Conservation (phyloP, 1,139 yeast genomes). For the Saccharomyces uvarum region DNA sequence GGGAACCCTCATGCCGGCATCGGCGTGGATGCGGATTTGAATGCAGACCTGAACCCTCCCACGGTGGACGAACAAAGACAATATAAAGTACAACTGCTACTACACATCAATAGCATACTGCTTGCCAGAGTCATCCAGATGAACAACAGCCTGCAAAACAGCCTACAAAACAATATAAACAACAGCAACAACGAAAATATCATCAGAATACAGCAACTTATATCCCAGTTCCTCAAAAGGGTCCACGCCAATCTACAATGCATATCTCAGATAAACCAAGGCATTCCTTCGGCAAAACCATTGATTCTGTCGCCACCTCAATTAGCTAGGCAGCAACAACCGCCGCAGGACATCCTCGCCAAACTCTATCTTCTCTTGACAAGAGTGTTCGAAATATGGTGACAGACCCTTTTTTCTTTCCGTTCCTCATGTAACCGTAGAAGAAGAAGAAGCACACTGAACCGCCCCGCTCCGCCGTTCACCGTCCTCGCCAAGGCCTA, state of each 20-base stretch:
- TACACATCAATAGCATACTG: conserved; percentile 31
- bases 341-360: conserved; percentile 26
- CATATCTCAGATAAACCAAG: conserved; percentile 31
- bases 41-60: neutral
- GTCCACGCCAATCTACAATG: conserved; percentile 33
- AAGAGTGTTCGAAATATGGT: conserved; percentile 32
- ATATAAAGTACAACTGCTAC: conserved; percentile 29
- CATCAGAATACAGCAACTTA: conserved; percentile 11
- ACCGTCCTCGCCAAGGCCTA: too few species aligned
- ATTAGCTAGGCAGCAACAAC: conserved; percentile 15
- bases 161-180: conserved; percentile 10
- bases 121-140: conserved; percentile 25
- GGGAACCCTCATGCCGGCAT: neutral
- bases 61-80: conserved; percentile 21
- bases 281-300: conserved; percentile 24
- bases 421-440: neutral
- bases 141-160: conserved; percentile 9
- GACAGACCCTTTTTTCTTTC: neutral
- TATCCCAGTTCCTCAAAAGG: conserved; percentile 27
- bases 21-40: neutral
- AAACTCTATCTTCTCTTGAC: conserved; percentile 29
- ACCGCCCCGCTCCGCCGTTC: too few species aligned
- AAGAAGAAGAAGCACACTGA: neutral
- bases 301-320: conserved; percentile 27
- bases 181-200: conserved; percentile 5